Evolutionary conservation across 805 yeast species (phyloP).

Genomic region (Millerozyma miso): DNA sequence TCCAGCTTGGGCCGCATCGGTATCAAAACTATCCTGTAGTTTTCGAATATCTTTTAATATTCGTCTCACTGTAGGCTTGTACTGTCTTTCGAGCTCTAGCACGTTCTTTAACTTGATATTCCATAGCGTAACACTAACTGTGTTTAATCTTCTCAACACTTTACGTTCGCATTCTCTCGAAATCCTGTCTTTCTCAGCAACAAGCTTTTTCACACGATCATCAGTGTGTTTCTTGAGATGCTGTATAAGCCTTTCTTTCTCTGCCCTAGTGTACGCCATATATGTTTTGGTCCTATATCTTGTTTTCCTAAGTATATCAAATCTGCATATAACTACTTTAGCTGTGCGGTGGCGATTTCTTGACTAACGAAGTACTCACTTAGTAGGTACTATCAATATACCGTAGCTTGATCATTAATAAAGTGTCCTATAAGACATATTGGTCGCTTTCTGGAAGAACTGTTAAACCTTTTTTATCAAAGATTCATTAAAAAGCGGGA

Average conservation of each 20-base stretch:
- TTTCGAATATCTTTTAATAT: slow-evolving; percentile 22
- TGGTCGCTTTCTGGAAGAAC: too few species aligned
- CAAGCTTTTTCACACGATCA: slow-evolving; percentile 18
- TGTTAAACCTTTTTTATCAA: neutral
- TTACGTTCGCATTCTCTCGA: slow-evolving; percentile 29
- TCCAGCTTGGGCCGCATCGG: neutral
- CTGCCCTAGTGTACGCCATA: slow-evolving; percentile 22
- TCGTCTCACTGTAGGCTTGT: slow-evolving; percentile 25
- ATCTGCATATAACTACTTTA: neutral
- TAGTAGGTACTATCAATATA: too few species aligned
- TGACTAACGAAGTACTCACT: neutral
- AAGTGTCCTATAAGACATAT: neutral
- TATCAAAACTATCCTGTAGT: slow-evolving; percentile 2
- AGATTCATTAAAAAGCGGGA: neutral
- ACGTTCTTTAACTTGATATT: slow-evolving; percentile 43
- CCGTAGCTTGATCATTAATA: too few species aligned
- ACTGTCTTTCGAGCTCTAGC: slow-evolving; percentile 42
- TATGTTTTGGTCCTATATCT: neutral
- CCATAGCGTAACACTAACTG: slow-evolving; percentile 47
- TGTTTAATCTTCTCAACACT: slow-evolving; percentile 40
- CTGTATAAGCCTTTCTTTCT: slow-evolving; percentile 34
- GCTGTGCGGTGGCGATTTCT: neutral
- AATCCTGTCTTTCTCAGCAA: slow-evolving; percentile 17
- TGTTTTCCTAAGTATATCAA: neutral
- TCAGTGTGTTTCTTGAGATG: slow-evolving; percentile 21